A percentile compares a stretch with the other conserved stretches of the same genome.
phyloP scores from a whole-genome alignment of 768 basidiomycete species.

The Phylloporus arenicola region DNA sequence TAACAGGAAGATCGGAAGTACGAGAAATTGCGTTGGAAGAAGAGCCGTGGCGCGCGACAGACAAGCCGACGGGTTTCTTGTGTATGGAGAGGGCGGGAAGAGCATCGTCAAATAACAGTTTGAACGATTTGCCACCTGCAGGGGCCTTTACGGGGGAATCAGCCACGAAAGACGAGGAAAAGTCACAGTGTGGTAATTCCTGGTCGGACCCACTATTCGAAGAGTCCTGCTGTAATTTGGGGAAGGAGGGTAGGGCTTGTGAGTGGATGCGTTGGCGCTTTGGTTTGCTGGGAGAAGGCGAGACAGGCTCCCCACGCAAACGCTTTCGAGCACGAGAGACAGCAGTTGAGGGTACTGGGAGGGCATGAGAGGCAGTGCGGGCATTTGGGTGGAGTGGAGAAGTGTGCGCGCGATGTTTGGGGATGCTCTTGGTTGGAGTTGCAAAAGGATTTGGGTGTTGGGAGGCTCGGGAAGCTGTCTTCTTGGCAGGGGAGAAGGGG shows the following conservation, averaged over 20 bases:
- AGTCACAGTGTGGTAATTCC: constrained; percentile 22
- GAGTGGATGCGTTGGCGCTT: constrained; percentile 58
- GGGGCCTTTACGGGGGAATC: constrained; percentile 69
- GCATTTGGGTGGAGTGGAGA: constrained; percentile 36
- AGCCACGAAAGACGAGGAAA: constrained; percentile 50
- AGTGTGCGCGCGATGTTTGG: constrained; percentile 20
- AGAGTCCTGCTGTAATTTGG: constrained; percentile 25
- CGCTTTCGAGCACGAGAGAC: constrained; percentile 73
- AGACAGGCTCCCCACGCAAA: constrained; percentile 76
- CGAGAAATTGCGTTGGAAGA: not conserved
- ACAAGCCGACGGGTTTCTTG: constrained; percentile 12
- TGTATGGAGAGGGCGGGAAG: constrained; percentile 14
- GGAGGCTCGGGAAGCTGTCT: constrained; percentile 15
- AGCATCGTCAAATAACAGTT: constrained; percentile 60
- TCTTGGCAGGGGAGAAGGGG: constrained; percentile 77
- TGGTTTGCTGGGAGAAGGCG: constrained; percentile 74
- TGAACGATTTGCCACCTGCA: constrained; percentile 56
- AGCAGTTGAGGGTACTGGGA: constrained; percentile 34
- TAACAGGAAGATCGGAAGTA: constrained; percentile 1
- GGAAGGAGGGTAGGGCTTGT: constrained; percentile 36
- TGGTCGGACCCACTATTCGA: constrained; percentile 34
- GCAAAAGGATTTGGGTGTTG: constrained; percentile 39
- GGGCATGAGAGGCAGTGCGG: constrained; percentile 17
- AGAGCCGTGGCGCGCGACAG: not conserved
- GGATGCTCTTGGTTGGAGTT: constrained; percentile 38